These are phyloP conservation scores for Extremus antarcticus DNA, from an alignment of 495 filamentous ascomycete species.

Conservation along the genomic window DNA sequence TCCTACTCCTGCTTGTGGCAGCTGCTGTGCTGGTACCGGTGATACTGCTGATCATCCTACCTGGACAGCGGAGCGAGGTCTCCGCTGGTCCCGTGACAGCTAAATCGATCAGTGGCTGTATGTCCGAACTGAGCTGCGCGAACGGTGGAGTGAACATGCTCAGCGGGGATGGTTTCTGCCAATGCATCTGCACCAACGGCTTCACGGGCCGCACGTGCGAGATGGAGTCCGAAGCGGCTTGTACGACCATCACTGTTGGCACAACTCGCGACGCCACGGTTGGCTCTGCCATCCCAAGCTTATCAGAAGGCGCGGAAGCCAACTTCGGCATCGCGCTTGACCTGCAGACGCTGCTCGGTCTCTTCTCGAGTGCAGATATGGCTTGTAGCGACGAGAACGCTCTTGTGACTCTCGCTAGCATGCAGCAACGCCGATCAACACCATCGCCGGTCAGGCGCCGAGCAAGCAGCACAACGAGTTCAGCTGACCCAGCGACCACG, in stretches of 20 bases:
- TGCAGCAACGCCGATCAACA: neutral
- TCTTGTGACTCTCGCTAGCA: slow-evolving; percentile 43
- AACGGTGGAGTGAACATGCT: slow-evolving; percentile 74
- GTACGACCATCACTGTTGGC: slow-evolving; percentile 52
- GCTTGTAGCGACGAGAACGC: slow-evolving; percentile 75
- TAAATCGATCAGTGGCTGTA: slow-evolving; percentile 7
- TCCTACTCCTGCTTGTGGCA: slow-evolving; percentile 65
- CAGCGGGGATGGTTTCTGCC: slow-evolving; percentile 49
- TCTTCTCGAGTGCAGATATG: slow-evolving; percentile 63
- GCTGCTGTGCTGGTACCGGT: slow-evolving; percentile 82
- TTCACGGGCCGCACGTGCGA: slow-evolving; percentile 74
- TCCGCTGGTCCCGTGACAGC: slow-evolving; percentile 27
- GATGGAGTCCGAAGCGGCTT: slow-evolving; percentile 44
- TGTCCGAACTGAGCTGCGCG: slow-evolving; percentile 41
- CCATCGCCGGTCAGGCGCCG: too few species aligned
- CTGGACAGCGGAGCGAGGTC: slow-evolving; percentile 33
- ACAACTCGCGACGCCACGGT: slow-evolving; percentile 56
- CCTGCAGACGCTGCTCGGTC: slow-evolving; percentile 51
- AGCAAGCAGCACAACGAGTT: too few species aligned
- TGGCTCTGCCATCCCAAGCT: slow-evolving; percentile 61
- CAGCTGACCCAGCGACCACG: too few species aligned
- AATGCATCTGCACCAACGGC: slow-evolving; percentile 77
- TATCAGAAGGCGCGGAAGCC: slow-evolving; percentile 50
- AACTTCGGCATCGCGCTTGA: slow-evolving; percentile 71
- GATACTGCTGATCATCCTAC: slow-evolving; percentile 60